A percentile compares a stretch with the other conserved stretches of the same genome.
Evolutionary conservation across 2,329 filamentous ascomycete species (phyloP).

Genomic region (Curvularia spicifera): DNA sequence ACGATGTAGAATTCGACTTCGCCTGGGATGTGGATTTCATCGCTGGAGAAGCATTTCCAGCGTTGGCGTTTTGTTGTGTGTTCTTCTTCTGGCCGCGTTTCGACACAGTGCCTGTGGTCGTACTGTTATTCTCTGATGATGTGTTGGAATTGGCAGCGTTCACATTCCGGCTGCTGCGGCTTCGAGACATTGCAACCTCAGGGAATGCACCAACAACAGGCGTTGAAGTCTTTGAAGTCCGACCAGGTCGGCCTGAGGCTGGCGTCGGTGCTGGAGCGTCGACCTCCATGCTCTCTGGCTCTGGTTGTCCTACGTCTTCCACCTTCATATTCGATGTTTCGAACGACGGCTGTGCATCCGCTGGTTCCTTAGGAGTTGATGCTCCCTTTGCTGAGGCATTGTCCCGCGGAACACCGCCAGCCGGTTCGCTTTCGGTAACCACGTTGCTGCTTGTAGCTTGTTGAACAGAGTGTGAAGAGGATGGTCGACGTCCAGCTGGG

Average conservation of each 20-base stretch:
- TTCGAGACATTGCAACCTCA: slow-evolving; percentile 50
- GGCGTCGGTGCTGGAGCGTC: slow-evolving; percentile 40
- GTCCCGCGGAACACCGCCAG: slow-evolving; percentile 35
- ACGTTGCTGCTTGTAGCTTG: slow-evolving; percentile 37
- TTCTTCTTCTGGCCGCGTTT: slow-evolving; percentile 50
- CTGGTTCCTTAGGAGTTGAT: slow-evolving; percentile 41
- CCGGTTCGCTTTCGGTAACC: slow-evolving; percentile 44
- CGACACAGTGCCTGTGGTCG: slow-evolving; percentile 39
- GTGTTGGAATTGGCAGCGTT: slow-evolving; percentile 45
- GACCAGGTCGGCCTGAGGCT: slow-evolving; percentile 47
- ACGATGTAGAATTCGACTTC: slow-evolving; percentile 44
- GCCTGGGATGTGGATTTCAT: slow-evolving; percentile 30
- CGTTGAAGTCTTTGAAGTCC: slow-evolving; percentile 57
- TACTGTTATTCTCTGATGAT: slow-evolving; percentile 51
- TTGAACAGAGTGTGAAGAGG: slow-evolving; percentile 47
- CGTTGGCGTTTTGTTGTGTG: slow-evolving; percentile 25
- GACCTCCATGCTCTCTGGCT: slow-evolving; percentile 50
- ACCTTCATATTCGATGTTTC: slow-evolving; percentile 58
- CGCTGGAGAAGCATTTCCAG: slow-evolving; percentile 36
- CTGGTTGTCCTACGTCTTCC: slow-evolving; percentile 58
- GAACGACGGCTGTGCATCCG: slow-evolving; percentile 44
- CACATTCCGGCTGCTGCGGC: slow-evolving; percentile 52
- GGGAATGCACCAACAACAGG: slow-evolving; percentile 55
- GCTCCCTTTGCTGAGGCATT: slow-evolving; percentile 32
- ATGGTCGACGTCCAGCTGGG: slow-evolving; percentile 39